Evolutionary conservation across 2,329 filamentous ascomycete genomes (phyloP), one percentile per base, ranked within the genome.

Genomic region (Aspergillus calidoustus): DNA sequence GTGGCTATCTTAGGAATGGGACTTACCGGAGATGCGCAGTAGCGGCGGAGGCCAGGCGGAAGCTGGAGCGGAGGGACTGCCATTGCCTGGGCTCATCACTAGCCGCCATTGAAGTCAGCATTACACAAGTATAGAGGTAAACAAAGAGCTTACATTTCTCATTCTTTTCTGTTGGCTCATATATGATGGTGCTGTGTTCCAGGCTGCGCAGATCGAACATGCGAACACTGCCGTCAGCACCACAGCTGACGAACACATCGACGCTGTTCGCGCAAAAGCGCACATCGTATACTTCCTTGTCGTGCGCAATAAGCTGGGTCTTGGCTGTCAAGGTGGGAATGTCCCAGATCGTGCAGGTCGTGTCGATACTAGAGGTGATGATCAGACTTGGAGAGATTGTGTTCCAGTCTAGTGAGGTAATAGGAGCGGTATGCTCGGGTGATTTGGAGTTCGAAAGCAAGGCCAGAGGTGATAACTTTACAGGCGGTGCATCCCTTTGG

Each of bases 311-410:
- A 50, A 99, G 83, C 76, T 99, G 95, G 2, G 95, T 99, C 80
- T 99, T 99, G 56, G 95, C 95, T 0, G 95, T 99, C 65, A 99
- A 83, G 1, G 95, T 97, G 3, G 95, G 95, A 59, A 99, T 99
- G 76, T 99, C 95, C 95, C 95, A 99, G 68, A 99, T 99, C 4
- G 95, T 99, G 80, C 95, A 99, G 6, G 95, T 99, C 1, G 95
- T 99, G 74, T 99, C 95, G 72, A 99, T 99, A 76, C 93, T 98
- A 3, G 93, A 97, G 1, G 95, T 99, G 72, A 99, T 99, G 74
- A 99, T 99, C 57, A 99, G 83, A 76, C 94, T 97, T 0, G 95
- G 95, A 25, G 93, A 97, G 56, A 99, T 90, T 1, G 92, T 96
- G 73, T 99, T 99, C 95, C 95, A 99, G 76, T 99, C 95, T 51